Conservation (phyloP, 257 asterid species). For the Handroanthus guayacan region DNA sequence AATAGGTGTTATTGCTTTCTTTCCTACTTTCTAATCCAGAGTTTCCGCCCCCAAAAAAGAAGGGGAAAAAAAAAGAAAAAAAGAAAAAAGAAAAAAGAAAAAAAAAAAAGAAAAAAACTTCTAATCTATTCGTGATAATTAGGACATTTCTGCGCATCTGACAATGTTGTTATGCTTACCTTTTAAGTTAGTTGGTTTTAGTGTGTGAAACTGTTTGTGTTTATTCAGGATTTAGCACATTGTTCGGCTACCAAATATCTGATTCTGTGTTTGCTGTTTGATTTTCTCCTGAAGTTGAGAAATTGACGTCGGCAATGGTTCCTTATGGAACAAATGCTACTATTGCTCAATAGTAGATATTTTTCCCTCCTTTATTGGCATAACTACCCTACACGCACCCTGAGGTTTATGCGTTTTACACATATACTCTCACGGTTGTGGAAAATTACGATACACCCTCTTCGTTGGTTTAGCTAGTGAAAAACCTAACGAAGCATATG, state of each 20-base stretch:
- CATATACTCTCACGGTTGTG: too few species aligned
- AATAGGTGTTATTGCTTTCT: too few species aligned
- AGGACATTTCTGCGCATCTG: not conserved
- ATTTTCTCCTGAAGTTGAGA: too few species aligned
- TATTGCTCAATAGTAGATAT: not conserved
- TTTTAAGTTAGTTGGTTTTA: not conserved
- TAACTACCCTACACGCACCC: not conserved
- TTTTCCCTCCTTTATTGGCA: too few species aligned
- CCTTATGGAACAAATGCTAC: slow-evolving; percentile 1
- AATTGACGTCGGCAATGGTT: not conserved
- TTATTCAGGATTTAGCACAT: not conserved
- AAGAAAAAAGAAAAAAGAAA: not conserved
- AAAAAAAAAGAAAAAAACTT: not conserved
- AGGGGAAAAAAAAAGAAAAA: not conserved
- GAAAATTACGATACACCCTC: too few species aligned
- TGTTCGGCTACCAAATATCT: not conserved
- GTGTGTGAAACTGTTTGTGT: not conserved
- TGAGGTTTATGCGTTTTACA: too few species aligned
- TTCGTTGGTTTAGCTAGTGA: too few species aligned
- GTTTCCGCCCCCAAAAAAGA: too few species aligned
- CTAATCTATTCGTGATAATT: not conserved
- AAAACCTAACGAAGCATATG: too few species aligned
- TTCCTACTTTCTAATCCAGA: too few species aligned
- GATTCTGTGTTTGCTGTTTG: too few species aligned
- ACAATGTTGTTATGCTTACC: not conserved